phyloP scores from a whole-genome alignment of 495 filamentous ascomycete species.

The Symbiotaphrina buchneri region DNA sequence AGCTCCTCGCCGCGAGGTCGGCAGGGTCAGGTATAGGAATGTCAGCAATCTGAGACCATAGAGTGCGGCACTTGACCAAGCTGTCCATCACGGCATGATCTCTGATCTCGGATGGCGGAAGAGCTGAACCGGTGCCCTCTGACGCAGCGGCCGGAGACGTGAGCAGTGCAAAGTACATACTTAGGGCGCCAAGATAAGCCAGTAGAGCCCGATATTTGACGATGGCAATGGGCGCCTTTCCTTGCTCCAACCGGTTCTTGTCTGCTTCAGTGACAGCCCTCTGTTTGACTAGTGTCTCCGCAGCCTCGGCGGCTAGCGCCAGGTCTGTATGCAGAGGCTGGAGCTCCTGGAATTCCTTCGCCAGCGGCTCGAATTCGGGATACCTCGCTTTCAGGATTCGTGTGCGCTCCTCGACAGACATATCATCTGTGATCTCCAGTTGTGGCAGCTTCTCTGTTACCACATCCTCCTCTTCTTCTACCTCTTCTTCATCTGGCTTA shows the following conservation, averaged over 20 bases:
- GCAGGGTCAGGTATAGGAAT: conserved; percentile 14
- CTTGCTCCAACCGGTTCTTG: too few species aligned
- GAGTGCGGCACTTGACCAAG: conserved; percentile 51
- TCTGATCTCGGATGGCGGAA: conserved; percentile 49
- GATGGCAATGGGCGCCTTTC: conserved; percentile 15
- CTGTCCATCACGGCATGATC: conserved; percentile 79
- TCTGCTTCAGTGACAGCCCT: neutral
- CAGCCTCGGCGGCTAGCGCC: conserved; percentile 27
- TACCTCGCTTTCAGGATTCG: conserved; percentile 60
- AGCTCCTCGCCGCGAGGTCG: conserved; percentile 11
- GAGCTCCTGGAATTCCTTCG: conserved; percentile 54
- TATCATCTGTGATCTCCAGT: conserved; percentile 55
- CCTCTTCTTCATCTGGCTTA: conserved; percentile 21
- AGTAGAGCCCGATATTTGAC: conserved; percentile 54
- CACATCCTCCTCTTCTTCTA: conserved; percentile 23
- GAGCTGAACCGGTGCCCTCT: conserved; percentile 20
- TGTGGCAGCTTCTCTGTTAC: conserved; percentile 72
- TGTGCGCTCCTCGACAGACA: conserved; percentile 50
- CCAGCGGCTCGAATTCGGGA: conserved; percentile 74
- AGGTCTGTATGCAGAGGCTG: conserved; percentile 39
- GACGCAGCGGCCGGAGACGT: conserved; percentile 42
- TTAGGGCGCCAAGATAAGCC: conserved; percentile 64
- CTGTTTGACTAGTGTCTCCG: conserved; percentile 12
- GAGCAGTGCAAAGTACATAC: conserved; percentile 84
- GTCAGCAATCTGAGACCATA: conserved; percentile 59